These are phyloP conservation scores for Metschnikowia chrysomelidarum DNA, from an alignment of 805 yeast genomes.

Conservation along the genomic window DNA sequence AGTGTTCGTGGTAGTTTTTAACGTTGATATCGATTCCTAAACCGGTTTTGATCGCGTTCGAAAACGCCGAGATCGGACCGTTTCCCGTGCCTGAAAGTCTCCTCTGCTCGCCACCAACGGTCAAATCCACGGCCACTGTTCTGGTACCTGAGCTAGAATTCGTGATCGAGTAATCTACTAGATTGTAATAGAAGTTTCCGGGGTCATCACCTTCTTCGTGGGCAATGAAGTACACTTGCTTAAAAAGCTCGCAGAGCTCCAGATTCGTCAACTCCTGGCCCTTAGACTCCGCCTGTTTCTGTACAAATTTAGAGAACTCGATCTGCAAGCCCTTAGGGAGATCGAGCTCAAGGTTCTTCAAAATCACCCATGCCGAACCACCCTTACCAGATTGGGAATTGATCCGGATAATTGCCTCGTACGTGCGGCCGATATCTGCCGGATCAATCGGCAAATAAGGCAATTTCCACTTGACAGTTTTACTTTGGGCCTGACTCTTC, in stretches of 20 bases:
- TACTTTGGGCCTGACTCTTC: constrained; percentile 31
- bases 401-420: constrained; percentile 88
- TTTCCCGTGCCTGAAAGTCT: constrained; percentile 64
- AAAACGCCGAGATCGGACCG: constrained; percentile 79
- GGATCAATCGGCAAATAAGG: constrained; percentile 88
- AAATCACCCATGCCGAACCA: constrained; percentile 85
- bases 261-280: constrained; percentile 68
- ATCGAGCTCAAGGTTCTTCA: constrained; percentile 72
- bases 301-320: constrained; percentile 70
- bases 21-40: constrained; percentile 57
- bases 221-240: constrained; percentile 51
- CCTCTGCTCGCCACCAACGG: constrained; percentile 30
- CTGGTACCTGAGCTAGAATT: constrained; percentile 37
- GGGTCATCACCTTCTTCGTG: constrained; percentile 25
- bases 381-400: constrained; percentile 89
- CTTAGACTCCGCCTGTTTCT: constrained; percentile 61
- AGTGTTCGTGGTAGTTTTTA: constrained; percentile 72
- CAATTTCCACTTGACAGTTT: constrained; percentile 56
- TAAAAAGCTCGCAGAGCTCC: constrained; percentile 67
- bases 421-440: constrained; percentile 80
- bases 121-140: constrained; percentile 49
- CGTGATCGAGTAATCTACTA: constrained; percentile 48
- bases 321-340: constrained; percentile 80
- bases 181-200: constrained; percentile 27
- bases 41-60: constrained; percentile 37